Evolutionary conservation across 192 early-diverging fungal genomes (phyloP), one percentile per base, ranked within the genome.

Genomic region (Backusella macrospora): DNA sequence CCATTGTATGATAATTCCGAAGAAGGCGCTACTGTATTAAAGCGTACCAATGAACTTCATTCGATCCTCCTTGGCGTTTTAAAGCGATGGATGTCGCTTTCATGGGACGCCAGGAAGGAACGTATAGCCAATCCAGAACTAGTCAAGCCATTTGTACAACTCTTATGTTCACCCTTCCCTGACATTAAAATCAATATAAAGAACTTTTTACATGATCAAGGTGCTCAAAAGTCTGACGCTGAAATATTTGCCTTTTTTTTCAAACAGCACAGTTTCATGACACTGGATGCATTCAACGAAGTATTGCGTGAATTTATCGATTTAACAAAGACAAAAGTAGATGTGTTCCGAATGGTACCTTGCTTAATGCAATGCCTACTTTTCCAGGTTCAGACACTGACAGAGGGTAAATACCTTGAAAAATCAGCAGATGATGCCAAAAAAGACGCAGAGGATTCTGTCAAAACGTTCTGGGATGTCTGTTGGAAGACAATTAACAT

Each of bases 401-500:
- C 39, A 5, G 40, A 42, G 7, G 62, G 65, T 13, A 21, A 46
- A 12, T 76, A 59, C 26, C 52, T 59, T 21, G 52, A 59, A 13
- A 59, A 59, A 12, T 59, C 52, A n/a, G 42, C 46, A 67, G 1
- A 68, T 39, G 43, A 55, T 37, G 12, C 47, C 23, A 43, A 65
- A 38, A 15, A 69, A 34, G 67, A 76, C 47, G 71, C 72, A 7
- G 71, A 73, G 3, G 67, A 46, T 29, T 15, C 18, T 5, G 21
- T 81, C 5, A 62, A 42, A 2, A 68, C 52, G 0, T 64, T 81
- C 18, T 81, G 79, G 79, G 63, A 52, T 29, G 37, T 18, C 4
- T 47, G 55, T 5, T 81, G 79, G 79, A 39, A 44, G 34, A 63
- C 67, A 0, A 44, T 70, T 16, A 73, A 69, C n/a, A 66, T 62